Percentiles rank a stretch among this genome's conserved stretches.
Conservation (phyloP, 257 asterid species). For the Rehmannia glutinosa region DNA sequence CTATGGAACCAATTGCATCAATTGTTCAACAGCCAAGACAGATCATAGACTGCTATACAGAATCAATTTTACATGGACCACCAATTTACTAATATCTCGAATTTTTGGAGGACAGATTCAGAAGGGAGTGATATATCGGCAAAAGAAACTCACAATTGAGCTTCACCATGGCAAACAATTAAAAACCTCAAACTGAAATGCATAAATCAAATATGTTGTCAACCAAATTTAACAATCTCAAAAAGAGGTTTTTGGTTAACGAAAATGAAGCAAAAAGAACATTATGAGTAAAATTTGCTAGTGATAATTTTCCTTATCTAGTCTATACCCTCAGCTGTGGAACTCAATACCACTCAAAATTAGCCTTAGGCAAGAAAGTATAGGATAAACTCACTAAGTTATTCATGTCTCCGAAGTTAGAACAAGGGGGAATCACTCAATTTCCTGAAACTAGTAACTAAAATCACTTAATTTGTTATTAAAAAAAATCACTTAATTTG, state of each 20-base stretch:
- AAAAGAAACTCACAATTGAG: not conserved
- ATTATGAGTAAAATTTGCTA: not conserved
- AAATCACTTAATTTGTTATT: too few relatives aligned
- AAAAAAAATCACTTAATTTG: too few relatives aligned
- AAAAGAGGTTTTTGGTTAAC: not conserved
- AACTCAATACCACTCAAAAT: not conserved
- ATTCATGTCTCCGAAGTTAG: too few relatives aligned
- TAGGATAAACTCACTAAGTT: not conserved
- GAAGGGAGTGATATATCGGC: not conserved
- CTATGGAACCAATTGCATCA: slow-evolving; percentile 8
- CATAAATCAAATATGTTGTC: not conserved
- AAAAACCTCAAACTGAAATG: slow-evolving; percentile 11
- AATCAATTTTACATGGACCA: slow-evolving; percentile 6
- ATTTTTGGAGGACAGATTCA: not conserved
- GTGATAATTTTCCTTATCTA: not conserved
- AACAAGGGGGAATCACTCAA: too few relatives aligned
- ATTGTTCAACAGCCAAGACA: not conserved
- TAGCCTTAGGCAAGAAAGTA: not conserved
- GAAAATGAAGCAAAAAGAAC: not conserved
- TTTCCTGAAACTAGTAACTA: not conserved
- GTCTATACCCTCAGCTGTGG: not conserved
- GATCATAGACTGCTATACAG: not conserved
- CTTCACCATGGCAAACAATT: not conserved
- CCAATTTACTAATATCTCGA: too few relatives aligned
- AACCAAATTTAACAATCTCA: not conserved